These are phyloP conservation scores for Mariannaea elegans DNA, from an alignment of 2,329 filamentous ascomycete species.

Conservation along the genomic window DNA sequence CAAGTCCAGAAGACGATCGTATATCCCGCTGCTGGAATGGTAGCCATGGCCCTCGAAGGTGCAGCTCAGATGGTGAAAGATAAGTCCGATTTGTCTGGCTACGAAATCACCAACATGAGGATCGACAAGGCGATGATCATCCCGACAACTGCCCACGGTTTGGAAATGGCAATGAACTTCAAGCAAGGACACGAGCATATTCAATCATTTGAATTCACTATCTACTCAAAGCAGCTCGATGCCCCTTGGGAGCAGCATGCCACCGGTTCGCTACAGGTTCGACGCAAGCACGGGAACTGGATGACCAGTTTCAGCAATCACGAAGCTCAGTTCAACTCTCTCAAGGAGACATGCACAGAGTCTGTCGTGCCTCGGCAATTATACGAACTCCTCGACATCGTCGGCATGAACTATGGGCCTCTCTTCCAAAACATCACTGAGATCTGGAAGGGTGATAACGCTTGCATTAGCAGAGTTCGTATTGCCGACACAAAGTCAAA, in stretches of 20 bases:
- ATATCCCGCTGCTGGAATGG: slow-evolving; percentile 61
- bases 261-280: slow-evolving; percentile 43
- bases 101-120: slow-evolving; percentile 55
- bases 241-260: slow-evolving; percentile 56
- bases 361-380: slow-evolving; percentile 54
- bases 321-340: slow-evolving; percentile 31
- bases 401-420: slow-evolving; percentile 62
- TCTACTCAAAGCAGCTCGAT: slow-evolving; percentile 56
- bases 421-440: slow-evolving; percentile 59
- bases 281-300: slow-evolving; percentile 35
- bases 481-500: slow-evolving; percentile 59
- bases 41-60: slow-evolving; percentile 59
- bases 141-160: slow-evolving; percentile 54
- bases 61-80: slow-evolving; percentile 50
- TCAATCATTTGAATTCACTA: slow-evolving; percentile 48
- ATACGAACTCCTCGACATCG: slow-evolving; percentile 59
- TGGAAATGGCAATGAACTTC: slow-evolving; percentile 61
- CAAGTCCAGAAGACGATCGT: slow-evolving; percentile 59
- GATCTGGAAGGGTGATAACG: slow-evolving; percentile 42
- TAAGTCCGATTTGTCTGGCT: slow-evolving; percentile 43
- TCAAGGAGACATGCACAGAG: slow-evolving; percentile 44
- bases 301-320: slow-evolving; percentile 31
- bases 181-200: slow-evolving; percentile 35
- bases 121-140: slow-evolving; percentile 63
- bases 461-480: slow-evolving; percentile 50